Evolutionary conservation across 2,329 filamentous ascomycete genomes (phyloP).

Genomic region (Colletotrichum brevisporum): DNA sequence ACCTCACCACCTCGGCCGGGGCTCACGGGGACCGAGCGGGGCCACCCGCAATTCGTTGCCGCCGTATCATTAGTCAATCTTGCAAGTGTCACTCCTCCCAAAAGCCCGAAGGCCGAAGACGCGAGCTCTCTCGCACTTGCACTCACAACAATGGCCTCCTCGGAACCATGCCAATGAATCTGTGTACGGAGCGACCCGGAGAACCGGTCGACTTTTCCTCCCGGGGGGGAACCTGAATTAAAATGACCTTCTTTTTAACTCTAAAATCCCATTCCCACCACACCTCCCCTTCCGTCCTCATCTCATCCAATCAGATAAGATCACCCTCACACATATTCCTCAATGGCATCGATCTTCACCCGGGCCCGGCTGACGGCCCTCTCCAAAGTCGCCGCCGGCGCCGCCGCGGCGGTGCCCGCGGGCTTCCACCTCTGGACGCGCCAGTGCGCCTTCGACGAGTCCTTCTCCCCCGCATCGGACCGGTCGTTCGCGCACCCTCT

Average conservation of each 20-base stretch:
- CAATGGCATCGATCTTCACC: slow-evolving; percentile 20
- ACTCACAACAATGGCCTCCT: background rate
- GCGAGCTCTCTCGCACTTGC: background rate
- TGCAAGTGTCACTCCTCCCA: background rate
- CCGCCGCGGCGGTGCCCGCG: background rate
- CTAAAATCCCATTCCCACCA: background rate
- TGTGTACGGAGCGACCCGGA: background rate
- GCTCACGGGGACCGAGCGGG: background rate
- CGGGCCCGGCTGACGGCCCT: background rate
- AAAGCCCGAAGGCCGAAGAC: slow-evolving; percentile 22
- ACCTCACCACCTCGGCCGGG: too few relatives aligned
- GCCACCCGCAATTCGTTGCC: background rate
- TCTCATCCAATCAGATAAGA: background rate
- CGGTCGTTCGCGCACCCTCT: slow-evolving; percentile 26
- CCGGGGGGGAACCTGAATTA: background rate
- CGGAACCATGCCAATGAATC: background rate
- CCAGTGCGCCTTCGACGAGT: slow-evolving; percentile 29
- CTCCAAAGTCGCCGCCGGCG: slow-evolving; percentile 18
- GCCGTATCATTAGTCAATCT: background rate
- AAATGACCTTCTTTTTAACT: background rate
- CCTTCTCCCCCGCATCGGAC: slow-evolving; percentile 20
- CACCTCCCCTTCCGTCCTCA: background rate
- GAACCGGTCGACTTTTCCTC: background rate
- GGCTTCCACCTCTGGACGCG: slow-evolving; percentile 40
- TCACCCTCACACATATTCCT: background rate